Percentiles rank a stretch among this genome's conserved stretches.
phyloP scores from a whole-genome alignment of 176 grass and related monocot species.

The Musa beccarii region DNA sequence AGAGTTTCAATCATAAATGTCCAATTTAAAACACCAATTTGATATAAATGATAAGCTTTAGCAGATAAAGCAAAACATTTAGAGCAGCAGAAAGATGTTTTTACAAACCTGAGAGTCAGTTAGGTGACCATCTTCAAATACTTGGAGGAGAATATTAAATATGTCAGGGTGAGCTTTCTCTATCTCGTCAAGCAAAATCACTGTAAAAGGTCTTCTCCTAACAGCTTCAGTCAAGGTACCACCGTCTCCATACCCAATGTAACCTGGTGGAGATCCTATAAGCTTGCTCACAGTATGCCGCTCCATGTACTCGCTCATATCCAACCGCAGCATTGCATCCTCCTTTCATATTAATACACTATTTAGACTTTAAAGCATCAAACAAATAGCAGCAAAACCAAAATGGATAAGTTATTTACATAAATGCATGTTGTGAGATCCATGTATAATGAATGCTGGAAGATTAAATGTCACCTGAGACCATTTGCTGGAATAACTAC shows the following conservation, averaged over 20 bases:
- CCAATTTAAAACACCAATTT: too few relatives aligned
- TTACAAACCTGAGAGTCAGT: conserved; percentile 63
- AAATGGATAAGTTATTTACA: conserved; percentile 1
- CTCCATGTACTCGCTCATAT: conserved; percentile 99
- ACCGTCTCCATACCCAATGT: conserved; percentile 82
- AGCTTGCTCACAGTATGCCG: conserved; percentile 82
- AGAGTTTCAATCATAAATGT: too few relatives aligned
- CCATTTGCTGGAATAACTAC: neutral
- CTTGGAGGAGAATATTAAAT: conserved; percentile 95
- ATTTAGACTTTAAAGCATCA: conserved; percentile 15
- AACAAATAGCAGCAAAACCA: neutral
- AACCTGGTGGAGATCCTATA: conserved; percentile 96
- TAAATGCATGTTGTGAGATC: neutral
- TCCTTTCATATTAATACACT: conserved; percentile 45
- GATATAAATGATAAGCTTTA: too few relatives aligned
- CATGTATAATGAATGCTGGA: neutral
- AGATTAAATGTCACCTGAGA: neutral
- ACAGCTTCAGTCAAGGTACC: conserved; percentile 95
- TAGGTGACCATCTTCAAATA: conserved; percentile 93
- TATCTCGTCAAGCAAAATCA: conserved; percentile 90
- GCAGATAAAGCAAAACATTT: too few relatives aligned
- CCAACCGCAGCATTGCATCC: conserved; percentile 73
- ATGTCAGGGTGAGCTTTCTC: conserved; percentile 99
- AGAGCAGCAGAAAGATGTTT: too few relatives aligned
- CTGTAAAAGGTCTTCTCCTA: conserved; percentile 76